Base-by-base conservation (phyloP, 2,329 filamentous ascomycete species). In the Chrysoporthe deuterocubensis region DNA sequence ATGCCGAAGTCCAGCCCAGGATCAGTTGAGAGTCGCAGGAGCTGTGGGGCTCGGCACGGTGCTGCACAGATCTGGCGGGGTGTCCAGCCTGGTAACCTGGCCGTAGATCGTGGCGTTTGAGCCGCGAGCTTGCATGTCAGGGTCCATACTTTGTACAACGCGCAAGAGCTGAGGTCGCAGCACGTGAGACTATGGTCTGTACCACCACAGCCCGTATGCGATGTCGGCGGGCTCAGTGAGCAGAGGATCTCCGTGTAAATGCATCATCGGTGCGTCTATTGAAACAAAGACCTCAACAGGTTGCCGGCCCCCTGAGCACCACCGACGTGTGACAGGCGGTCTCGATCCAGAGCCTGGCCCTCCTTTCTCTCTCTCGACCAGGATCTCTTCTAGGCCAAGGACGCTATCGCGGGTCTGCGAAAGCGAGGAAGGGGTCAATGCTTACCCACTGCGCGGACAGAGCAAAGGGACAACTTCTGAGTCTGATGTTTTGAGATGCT, bases 71-170 rank as follows among this genome's bases (percentile, higher is more conserved):
- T 62, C 57, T 64, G 61, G 65, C 48, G 57, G 50, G 64, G 52
- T 56, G 56, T 57, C 26, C 32, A 50, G 37, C 54, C 18, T 54
- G 48, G 61, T 11, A 61, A 65, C 59, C 64, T 63, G 62, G 67
- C 52, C 48, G 65, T 40, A 26, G 54, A 64, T 69, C 64, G 60
- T 63, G 54, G 60, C 54, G 60, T 67, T 67, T 68, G 66, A 68
- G 66, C 66, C 66, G 66, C 64, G 58, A 57, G 52, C 57, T 62
- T 44, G 60, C 64, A 60, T 18, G 34, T 18, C 37, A 43, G 34
- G 37, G 37, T 54, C 65, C 58, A 60, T 62, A 46, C 50, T 54
- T 54, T 54, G 50, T 57, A 54, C 46, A 63, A 40, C 57, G 44
- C 48, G 42, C 21, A 42, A 32, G 50, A 40, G 42, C 37, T 54